phyloP scores from a whole-genome alignment of 225 moss, liverwort and hornwort genomes.

The Sphagnum contortum region DNA sequence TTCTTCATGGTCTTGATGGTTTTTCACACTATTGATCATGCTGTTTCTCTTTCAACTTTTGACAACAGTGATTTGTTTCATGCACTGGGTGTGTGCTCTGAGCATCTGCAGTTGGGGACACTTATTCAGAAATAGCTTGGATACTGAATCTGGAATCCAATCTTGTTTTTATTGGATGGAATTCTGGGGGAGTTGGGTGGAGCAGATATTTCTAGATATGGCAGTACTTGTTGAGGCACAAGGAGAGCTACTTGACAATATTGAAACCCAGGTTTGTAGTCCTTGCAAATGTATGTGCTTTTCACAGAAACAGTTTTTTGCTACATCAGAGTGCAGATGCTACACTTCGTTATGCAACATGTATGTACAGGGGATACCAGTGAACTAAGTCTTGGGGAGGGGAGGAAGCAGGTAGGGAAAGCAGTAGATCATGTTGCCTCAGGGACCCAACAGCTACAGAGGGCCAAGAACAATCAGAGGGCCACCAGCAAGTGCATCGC shows the following conservation, averaged over 20 bases:
- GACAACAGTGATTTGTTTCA: not conserved
- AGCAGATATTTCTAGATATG: constrained; percentile 88
- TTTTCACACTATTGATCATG: not conserved
- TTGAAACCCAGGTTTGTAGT: constrained; percentile 63
- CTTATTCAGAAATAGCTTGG: too few relatives aligned
- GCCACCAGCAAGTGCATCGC: constrained; percentile 85
- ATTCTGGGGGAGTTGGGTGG: not conserved
- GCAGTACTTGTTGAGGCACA: constrained; percentile 93
- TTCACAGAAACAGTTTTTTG: too few relatives aligned
- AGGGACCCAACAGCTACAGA: constrained; percentile 55
- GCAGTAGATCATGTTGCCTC: constrained; percentile 69
- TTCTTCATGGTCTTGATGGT: not conserved
- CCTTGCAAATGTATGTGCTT: not conserved
- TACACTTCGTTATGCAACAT: too few relatives aligned
- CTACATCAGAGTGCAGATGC: too few relatives aligned
- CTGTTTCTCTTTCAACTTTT: not conserved
- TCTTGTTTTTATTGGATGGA: not conserved
- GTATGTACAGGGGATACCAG: too few relatives aligned
- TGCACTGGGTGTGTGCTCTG: not conserved
- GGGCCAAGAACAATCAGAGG: constrained; percentile 66
- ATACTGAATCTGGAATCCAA: too few relatives aligned
- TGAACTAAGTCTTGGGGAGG: too few relatives aligned
- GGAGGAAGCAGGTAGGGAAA: constrained; percentile 49
- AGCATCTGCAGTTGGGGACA: too few relatives aligned
- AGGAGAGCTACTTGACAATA: constrained; percentile 90